Evolutionary conservation across 2,329 filamentous ascomycete genomes (phyloP), one percentile per base, ranked within the genome.

Genomic region (Trichoderma sp.): DNA sequence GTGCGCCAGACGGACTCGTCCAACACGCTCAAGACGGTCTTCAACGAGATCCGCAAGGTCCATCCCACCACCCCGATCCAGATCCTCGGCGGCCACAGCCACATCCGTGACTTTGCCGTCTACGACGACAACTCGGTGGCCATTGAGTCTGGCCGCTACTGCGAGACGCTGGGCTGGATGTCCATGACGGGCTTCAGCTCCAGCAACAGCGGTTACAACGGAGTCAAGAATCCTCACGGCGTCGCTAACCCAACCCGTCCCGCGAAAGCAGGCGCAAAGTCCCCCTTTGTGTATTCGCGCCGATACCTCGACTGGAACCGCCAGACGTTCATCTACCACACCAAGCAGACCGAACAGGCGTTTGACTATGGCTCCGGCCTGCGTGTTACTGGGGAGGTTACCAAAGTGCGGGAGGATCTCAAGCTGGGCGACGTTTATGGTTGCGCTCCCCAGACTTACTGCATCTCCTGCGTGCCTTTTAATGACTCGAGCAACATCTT

Each of bases 271-370:
- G 81, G 78, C 66, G 80, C 80, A 11, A 81, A 79, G 1, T 79
- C 84, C 7, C 81, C 81, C 55, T 82, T 81, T 71, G 74, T 79
- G 9, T 90, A 87, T 76, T 85, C 87, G 4, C 86, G 90, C 8
- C 85, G 90, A 28, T 92, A 91, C 76, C 83, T 92, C 11, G 90
- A 92, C 80, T 92, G 89, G 87, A 92, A 92, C 78, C 85, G 88
- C 6, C 81, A 85, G n/a, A 90, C 88, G 0, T 91, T 92, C 75
- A 84, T 86, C 71, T 91, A 89, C 76, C 90, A 92, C 76, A 85
- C 88, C 3, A 79, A 82, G n/a, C 84, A 83, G 53, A 85, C 84
- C 59, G 84, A 86, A 61, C 76, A 80, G 61, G 81, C 80, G 0
- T 88, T 88, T 67, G 86, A 89, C 75, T 86, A 83, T 9, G 75